phyloP scores from a whole-genome alignment of 1,284 basidiomycete species.

The Ceratobasidium sp. region DNA sequence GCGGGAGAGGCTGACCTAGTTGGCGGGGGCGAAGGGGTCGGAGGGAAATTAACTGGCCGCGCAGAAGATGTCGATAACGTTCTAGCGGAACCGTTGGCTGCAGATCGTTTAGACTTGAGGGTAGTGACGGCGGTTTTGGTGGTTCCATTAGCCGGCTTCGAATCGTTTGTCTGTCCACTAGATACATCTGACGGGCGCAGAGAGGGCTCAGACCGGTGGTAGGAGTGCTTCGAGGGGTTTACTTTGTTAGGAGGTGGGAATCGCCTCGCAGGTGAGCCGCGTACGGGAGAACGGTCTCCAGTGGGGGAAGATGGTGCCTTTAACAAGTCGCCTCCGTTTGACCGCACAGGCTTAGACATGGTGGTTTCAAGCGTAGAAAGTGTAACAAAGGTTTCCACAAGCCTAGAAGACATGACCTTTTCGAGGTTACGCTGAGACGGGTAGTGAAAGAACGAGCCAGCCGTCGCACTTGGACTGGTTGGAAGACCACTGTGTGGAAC shows the following conservation, averaged over 20 bases:
- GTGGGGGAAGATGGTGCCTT: conserved; percentile 30
- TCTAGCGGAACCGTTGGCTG: conserved; percentile 27
- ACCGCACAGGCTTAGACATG: conserved; percentile 55
- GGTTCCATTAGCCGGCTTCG: conserved; percentile 10
- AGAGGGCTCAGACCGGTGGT: conserved; percentile 17
- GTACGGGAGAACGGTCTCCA: conserved; percentile 21
- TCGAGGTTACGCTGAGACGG: conserved; percentile 74
- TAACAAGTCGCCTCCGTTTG: conserved; percentile 2
- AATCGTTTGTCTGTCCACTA: neutral
- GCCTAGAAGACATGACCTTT: conserved; percentile 75
- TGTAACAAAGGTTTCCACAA: conserved; percentile 83
- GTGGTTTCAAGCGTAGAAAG: conserved; percentile 55
- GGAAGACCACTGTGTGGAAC: conserved; percentile 2
- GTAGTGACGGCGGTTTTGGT: conserved; percentile 22
- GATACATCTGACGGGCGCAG: neutral
- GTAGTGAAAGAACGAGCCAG: conserved; percentile 52
- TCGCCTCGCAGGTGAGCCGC: conserved; percentile 18
- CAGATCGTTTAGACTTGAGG: conserved; percentile 33
- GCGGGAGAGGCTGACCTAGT: conserved; percentile 45
- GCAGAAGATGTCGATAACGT: conserved; percentile 34
- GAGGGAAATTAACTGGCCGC: conserved; percentile 26
- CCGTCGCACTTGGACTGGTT: conserved; percentile 41
- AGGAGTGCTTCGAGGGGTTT: conserved; percentile 28
- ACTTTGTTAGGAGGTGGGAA: neutral
- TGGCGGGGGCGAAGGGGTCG: conserved; percentile 36